Evolutionary conservation across 2,329 filamentous ascomycete genomes (phyloP).

Genomic region (Blastomyces percursus): DNA sequence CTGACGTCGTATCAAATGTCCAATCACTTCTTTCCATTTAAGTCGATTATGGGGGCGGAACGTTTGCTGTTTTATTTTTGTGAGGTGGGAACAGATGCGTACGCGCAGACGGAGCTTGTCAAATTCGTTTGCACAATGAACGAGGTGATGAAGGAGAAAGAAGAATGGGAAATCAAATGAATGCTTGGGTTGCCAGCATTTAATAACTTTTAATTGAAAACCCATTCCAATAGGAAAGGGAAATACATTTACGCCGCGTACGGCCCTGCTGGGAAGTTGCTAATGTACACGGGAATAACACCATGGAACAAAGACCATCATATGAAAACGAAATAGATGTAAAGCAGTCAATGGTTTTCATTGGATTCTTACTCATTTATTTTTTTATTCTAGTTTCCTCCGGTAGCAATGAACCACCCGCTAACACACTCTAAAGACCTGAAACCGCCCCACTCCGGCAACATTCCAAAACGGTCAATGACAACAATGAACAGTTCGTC

Average conservation of each 20-base stretch:
- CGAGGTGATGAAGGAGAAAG: neutral
- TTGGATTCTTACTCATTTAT: neutral
- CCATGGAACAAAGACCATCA: neutral
- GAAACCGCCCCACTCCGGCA: neutral
- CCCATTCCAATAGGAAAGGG: neutral
- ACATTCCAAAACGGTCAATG: neutral
- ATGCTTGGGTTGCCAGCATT: neutral
- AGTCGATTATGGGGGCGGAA: neutral
- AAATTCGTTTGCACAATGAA: neutral
- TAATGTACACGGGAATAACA: neutral
- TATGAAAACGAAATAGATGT: neutral
- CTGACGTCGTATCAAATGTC: neutral
- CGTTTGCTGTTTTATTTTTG: neutral
- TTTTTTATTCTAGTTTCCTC: neutral
- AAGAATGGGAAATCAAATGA: neutral
- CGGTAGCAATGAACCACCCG: neutral
- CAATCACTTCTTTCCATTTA: no score
- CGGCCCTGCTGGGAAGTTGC: no score
- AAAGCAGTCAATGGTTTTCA: neutral
- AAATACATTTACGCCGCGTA: neutral
- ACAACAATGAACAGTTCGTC: conserved; percentile 1
- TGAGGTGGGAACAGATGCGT: neutral
- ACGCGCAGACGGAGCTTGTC: neutral
- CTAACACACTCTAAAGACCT: neutral
- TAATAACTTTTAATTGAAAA: neutral